Evolutionary conservation across 345 rosid species (phyloP), one percentile per base, ranked within the genome.

Genomic region (Mercurialis annua): DNA sequence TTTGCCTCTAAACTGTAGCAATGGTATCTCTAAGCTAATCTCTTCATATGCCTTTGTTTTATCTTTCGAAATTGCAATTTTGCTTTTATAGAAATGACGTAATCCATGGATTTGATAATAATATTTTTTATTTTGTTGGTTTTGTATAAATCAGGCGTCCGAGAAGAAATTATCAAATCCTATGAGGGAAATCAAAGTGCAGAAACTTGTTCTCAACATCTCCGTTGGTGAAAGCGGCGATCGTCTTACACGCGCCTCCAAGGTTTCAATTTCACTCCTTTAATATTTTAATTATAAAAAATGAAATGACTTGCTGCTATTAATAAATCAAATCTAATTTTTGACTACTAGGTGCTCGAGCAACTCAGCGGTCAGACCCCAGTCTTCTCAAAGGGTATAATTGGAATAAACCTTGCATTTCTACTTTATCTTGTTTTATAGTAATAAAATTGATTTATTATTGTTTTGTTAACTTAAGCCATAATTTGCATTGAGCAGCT

Each of bases 141-240:
- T n/a, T n/a, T n/a, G n/a, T n/a, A n/a, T 47, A 23, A 30, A 7
- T 50, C 59, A 87, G 95, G 95, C 92, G 52, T 80, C 97, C 63
- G 97, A 90, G 87, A 84, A 80, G 89, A 90, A 90, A 79, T 76
- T 86, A 29, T 73, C 89, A 60, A 90, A 86, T 77, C 95, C 97
- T 10, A 88, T 90, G 97, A 81, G 92, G 79, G 97, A 90, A 17
- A 90, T 90, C 16, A 90, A 86, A 66, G 97, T 90, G 49, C 97
- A 90, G 82, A 90, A 90, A 73, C 81, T 90, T 7, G 95, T 90
- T 16, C 92, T 88, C 52, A 88, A 88, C 77, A 88, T 90, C 74
- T 88, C 95, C 76, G 95, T 90, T 43, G 95, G 97, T 26, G 97
- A 90, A 74, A 88, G 94, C 38, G 95, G 97, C 31, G 97, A 90